phyloP scores from a whole-genome alignment of 805 yeast genomes.

The Myxozyma geophila region DNA sequence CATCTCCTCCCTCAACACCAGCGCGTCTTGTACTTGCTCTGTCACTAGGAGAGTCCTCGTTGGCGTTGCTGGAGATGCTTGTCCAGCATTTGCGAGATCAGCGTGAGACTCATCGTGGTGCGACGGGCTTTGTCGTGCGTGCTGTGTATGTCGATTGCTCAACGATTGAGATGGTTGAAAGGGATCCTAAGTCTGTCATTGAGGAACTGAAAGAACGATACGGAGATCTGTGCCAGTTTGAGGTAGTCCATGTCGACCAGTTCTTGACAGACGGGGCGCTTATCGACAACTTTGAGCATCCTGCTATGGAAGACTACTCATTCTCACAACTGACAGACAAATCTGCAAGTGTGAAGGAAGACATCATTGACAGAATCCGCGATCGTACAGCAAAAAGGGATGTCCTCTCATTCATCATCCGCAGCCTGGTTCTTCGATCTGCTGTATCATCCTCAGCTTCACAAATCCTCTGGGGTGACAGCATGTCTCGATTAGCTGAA shows the following conservation, averaged over 20 bases:
- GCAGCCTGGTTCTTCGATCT: slow-evolving; percentile 53
- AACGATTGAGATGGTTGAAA: slow-evolving; percentile 21
- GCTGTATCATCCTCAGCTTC: slow-evolving; percentile 55
- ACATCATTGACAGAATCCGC: slow-evolving; percentile 49
- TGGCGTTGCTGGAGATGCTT: slow-evolving; percentile 67
- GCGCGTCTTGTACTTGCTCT: slow-evolving; percentile 47
- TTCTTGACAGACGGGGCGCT: slow-evolving; percentile 8
- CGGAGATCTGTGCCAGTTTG: slow-evolving; percentile 42
- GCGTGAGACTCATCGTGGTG: slow-evolving; percentile 60
- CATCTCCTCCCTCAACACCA: slow-evolving; percentile 49
- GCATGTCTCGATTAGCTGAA: slow-evolving; percentile 83
- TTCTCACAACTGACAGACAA: neutral
- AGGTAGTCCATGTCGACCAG: slow-evolving; percentile 4
- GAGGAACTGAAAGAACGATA: slow-evolving; percentile 40
- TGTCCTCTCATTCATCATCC: slow-evolving; percentile 53
- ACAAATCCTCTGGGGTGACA: slow-evolving; percentile 73
- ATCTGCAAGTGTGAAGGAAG: slow-evolving; percentile 43
- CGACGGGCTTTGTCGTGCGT: slow-evolving; percentile 66
- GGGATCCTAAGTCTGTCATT: slow-evolving; percentile 33
- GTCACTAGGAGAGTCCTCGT: slow-evolving; percentile 49
- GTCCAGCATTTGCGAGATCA: slow-evolving; percentile 68
- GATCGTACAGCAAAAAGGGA: slow-evolving; percentile 68
- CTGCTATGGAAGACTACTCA: slow-evolving; percentile 14
- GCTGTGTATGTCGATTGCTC: slow-evolving; percentile 56
- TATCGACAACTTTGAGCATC: slow-evolving; percentile 1